These are phyloP conservation scores for Plectosphaerella plurivora DNA, from an alignment of 2,329 filamentous ascomycete genomes.

Conservation along the genomic window DNA sequence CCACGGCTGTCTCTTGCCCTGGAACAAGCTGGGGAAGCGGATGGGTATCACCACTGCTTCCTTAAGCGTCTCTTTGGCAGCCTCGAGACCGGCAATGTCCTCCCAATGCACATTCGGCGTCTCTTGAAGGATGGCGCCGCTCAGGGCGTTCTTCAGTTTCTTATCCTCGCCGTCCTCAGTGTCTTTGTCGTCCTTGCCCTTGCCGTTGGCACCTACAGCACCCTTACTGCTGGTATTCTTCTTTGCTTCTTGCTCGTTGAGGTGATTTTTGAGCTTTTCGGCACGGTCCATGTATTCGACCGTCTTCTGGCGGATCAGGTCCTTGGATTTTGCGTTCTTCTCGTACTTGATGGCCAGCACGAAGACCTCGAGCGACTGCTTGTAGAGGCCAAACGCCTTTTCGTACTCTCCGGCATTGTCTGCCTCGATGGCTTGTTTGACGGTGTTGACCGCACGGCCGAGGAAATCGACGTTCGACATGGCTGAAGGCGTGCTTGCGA, in stretches of 20 bases:
- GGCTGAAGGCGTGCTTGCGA: constrained; percentile 17
- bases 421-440: constrained; percentile 95
- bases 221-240: constrained; percentile 65
- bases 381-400: constrained; percentile 94
- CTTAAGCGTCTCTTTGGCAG: constrained; percentile 93
- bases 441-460: constrained; percentile 90
- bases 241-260: constrained; percentile 69
- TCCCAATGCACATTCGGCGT: constrained; percentile 98
- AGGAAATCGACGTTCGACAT: constrained; percentile 94
- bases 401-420: constrained; percentile 96
- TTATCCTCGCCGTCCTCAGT: constrained; percentile 87
- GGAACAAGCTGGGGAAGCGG: constrained; percentile 95
- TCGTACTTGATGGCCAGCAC: constrained; percentile 99
- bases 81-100: constrained; percentile 91
- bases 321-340: constrained; percentile 95
- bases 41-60: constrained; percentile 97
- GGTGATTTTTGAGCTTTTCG: constrained; percentile 92
- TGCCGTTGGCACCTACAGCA: constrained; percentile 61
- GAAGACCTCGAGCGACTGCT: constrained; percentile 92
- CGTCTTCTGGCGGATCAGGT: constrained; percentile 94
- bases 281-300: constrained; percentile 98
- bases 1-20: constrained; percentile 95
- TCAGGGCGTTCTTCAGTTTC: constrained; percentile 86
- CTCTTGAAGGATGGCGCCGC: constrained; percentile 89
- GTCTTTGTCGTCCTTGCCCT: constrained; percentile 56